Evolutionary conservation across 345 rosid species (phyloP), one percentile per base, ranked within the genome.

Genomic region (Acer saccharum): DNA sequence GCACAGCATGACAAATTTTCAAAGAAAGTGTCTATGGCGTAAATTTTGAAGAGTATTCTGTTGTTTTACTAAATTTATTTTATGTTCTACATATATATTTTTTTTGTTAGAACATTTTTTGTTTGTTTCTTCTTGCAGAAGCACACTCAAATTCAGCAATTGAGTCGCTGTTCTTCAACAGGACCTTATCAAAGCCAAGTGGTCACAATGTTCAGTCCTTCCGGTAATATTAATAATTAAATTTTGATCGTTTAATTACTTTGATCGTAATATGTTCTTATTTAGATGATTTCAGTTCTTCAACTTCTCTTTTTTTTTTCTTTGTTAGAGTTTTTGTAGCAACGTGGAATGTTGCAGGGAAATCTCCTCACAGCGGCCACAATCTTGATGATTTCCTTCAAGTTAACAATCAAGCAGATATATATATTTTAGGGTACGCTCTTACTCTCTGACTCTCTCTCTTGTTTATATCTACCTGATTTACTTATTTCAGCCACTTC

Each of bases 301-400:
- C 74, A 25, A 46, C 5, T 25, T 68, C 35, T 7, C 32, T 65
- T 68, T 66, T 17, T 35, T 35, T 35, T 35, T 35, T 35, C 39
- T 35, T 63, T 25, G 50, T 60, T 64, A 94, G 99, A 77, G 91
- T 90, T 80, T 96, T 90, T 69, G 97, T 96, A n/a, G 94, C 95
- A 1, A 96, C 99, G 78, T 96, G 99, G 99, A 96, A 96, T 80
- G 97, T 88, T 1, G 99, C 97, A 74, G 99, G 99, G 41, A 94
- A 90, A 81, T 86, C 97, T 79, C 99, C 99, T 12, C 84, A 83
- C 48, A 79, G 80, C 72, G 78, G 81, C 75, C 85, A 92, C 76
- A 85, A 88, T 84, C 87, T 96, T 46, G 97, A 94, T 64, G 84
- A 83, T 73, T 78, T 96, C 81, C 97, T 96, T 84, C 91, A 78